Conservation (phyloP, 176 grass and related monocot genomes). For the Ananas comosus region DNA sequence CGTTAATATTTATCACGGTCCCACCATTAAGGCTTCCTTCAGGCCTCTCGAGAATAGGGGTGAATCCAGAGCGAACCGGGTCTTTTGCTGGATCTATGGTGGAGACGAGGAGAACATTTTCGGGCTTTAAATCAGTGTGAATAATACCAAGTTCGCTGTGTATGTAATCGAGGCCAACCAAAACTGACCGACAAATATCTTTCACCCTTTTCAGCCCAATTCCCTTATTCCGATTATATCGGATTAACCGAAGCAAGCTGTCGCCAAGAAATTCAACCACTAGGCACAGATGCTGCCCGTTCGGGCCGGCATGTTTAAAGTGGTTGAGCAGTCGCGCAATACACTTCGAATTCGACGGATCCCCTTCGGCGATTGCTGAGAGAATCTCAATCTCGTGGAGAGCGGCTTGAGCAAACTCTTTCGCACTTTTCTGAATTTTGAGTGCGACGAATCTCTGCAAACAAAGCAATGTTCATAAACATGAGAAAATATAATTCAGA, state of each 20-base stretch:
- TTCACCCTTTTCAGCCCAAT: conserved; percentile 53
- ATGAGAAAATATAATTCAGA: not conserved
- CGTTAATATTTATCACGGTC: conserved; percentile 34
- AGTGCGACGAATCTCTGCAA: conserved; percentile 77
- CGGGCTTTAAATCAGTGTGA: conserved; percentile 79
- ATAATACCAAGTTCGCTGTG: conserved; percentile 66
- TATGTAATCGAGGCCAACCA: conserved; percentile 72
- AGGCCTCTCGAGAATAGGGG: conserved; percentile 60
- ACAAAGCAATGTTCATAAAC: not conserved
- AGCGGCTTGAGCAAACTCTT: conserved; percentile 68
- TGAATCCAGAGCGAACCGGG: conserved; percentile 38
- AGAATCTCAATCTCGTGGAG: conserved; percentile 75
- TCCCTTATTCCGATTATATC: conserved; percentile 64
- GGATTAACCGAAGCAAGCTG: conserved; percentile 64
- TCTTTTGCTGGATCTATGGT: conserved; percentile 86
- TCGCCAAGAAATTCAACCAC: conserved; percentile 76
- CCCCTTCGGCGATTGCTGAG: conserved; percentile 53
- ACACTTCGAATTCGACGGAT: conserved; percentile 62
- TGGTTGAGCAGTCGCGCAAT: conserved; percentile 56
- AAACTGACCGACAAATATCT: conserved; percentile 60
- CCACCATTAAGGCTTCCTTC: conserved; percentile 35
- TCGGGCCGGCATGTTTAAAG: conserved; percentile 86
- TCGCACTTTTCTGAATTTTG: conserved; percentile 94
- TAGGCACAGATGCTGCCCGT: conserved; percentile 65
- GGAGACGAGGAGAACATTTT: conserved; percentile 80